These are phyloP conservation scores for Fagopyrum esculentum DNA, from an alignment of 148 eudicot genomes.

Conservation along the genomic window DNA sequence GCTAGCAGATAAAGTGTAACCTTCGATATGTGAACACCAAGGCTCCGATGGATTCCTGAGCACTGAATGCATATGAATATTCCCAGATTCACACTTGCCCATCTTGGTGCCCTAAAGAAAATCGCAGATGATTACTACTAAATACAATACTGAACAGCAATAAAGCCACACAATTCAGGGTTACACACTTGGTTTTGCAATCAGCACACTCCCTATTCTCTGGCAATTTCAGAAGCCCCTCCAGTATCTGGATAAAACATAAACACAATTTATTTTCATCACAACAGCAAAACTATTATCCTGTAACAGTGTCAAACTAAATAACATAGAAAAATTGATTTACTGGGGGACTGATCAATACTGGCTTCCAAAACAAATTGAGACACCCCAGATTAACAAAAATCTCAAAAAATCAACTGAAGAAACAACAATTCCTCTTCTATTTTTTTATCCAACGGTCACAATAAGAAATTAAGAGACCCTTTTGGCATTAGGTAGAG, in stretches of 20 bases:
- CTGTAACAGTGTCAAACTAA: background rate
- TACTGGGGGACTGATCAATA: background rate
- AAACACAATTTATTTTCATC: background rate
- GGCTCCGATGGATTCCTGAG: constrained; percentile 67
- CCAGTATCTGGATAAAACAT: constrained; percentile 41
- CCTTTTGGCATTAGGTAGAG: background rate
- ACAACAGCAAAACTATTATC: background rate
- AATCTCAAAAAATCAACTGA: background rate
- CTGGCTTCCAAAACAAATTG: background rate
- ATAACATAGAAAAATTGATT: background rate
- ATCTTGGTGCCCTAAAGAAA: constrained; percentile 61
- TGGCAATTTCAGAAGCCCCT: constrained; percentile 58
- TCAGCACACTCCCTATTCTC: constrained; percentile 81
- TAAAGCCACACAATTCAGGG: background rate
- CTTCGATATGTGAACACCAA: constrained; percentile 79
- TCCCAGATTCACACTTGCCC: constrained; percentile 79
- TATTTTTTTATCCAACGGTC: background rate
- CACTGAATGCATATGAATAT: constrained; percentile 69
- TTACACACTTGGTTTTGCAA: constrained; percentile 61
- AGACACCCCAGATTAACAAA: background rate
- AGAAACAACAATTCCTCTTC: background rate
- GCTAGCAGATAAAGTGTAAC: constrained; percentile 17
- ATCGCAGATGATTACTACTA: background rate
- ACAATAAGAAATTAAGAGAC: background rate
- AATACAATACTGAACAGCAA: background rate